Base-by-base conservation (phyloP, 257 asterid genomes). In the Primulina huaijiensis region DNA sequence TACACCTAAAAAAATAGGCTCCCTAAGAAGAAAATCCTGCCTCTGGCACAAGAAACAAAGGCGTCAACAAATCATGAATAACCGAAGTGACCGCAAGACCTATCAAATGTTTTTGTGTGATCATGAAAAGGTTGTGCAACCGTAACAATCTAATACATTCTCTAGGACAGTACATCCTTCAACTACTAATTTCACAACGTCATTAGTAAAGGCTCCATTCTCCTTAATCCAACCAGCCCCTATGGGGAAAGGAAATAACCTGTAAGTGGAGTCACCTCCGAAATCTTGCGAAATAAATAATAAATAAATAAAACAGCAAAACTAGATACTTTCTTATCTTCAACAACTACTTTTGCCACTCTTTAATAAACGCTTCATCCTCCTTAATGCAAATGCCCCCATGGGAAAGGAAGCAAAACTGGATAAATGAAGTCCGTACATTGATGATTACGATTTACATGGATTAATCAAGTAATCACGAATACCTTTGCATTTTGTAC, bases 401-500 rank as follows among this genome's bases (percentile, higher is more conserved):
- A 63, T 63, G 52, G 9, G 62, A 43, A 57, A 21, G 70, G 12
- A 30, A 43, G 19, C 3, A 38, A 38, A 38, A 38, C 11, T 8
- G 14, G 46, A 38, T 38, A 38, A 38, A 38, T 9, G 14, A 46
- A 46, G 7, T 43, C 6, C n/a, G 6, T 16, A 0, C 57, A 60
- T 40, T 25, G 21, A 21, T 8, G 76, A 23, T 53, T 37, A 68
- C 29, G 61, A 52, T 53, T 50, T 25, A 60, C 55, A 50, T 27
- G 63, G 30, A 58, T 19, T 70, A 35, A 58, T 50, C 59, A 55
- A 66, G n/a, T 21, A 12, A 57, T 62, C 56, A n/a, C 57, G 57
- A 7, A 50, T 58, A 4, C 71, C 6, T n/a, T 19, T 10, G 35
- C 14, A 67, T 67, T 55, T 52, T n/a, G 25, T 10, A 53, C 53